Evolutionary conservation across 1,284 basidiomycete genomes (phyloP).

Genomic region (Trichosporon coremiiforme): DNA sequence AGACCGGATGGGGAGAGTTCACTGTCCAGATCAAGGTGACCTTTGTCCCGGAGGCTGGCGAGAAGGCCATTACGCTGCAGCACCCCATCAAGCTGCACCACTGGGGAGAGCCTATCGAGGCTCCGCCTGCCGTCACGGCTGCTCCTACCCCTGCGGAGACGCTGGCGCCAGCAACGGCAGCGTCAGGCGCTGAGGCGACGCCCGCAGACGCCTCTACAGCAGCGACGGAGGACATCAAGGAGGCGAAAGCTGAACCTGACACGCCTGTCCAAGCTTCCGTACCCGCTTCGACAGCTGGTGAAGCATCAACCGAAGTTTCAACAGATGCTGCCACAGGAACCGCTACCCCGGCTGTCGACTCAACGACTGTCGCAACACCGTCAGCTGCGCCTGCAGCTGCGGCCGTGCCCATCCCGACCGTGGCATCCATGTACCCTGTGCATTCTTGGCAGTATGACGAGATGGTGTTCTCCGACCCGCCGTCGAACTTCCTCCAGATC

Average conservation of each 20-base stretch:
- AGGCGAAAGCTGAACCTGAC: conserved; percentile 22
- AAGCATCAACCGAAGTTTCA: conserved; percentile 20
- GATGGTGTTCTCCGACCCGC: conserved; percentile 93
- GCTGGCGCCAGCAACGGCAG: conserved; percentile 10
- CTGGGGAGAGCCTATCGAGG: conserved; percentile 63
- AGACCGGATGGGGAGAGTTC: conserved; percentile 99
- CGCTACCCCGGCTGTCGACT: conserved; percentile 15
- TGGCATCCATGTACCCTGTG: conserved; percentile 60
- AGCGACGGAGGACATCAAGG: conserved; percentile 27
- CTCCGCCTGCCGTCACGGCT: conserved; percentile 62
- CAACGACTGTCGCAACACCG: conserved; percentile 12
- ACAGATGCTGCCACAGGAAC: conserved; percentile 23
- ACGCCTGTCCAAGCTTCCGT: conserved; percentile 1
- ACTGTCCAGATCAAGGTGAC: conserved; percentile 91
- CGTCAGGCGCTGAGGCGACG: conserved; percentile 18
- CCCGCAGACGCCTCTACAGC: conserved; percentile 23
- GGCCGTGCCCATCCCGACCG: conserved; percentile 15
- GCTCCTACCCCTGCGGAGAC: conserved; percentile 11
- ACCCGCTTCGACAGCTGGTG: conserved; percentile 20
- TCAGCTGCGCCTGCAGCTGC: conserved; percentile 14
- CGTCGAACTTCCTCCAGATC: conserved; percentile 80
- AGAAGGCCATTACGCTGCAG: conserved; percentile 83
- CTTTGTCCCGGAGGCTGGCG: conserved; percentile 87
- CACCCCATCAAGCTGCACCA: conserved; percentile 97
- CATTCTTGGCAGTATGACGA: conserved; percentile 99